These are phyloP conservation scores for Solanum neorickii DNA, from an alignment of 257 asterid species.

Conservation along the genomic window DNA sequence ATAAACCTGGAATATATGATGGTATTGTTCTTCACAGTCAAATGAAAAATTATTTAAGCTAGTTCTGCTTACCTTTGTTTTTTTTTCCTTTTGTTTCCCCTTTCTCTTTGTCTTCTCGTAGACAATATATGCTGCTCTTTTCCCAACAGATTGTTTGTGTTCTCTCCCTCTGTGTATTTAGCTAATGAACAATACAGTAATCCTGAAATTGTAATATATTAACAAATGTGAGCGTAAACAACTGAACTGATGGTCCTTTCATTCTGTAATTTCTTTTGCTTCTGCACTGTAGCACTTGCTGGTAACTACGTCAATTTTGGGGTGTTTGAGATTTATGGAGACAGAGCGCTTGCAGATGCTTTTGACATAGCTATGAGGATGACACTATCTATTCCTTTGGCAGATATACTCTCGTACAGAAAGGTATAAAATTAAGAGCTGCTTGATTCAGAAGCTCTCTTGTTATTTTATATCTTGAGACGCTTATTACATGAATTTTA, in stretches of 20 bases:
- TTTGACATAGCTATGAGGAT: conserved; percentile 82
- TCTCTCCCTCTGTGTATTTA: background rate
- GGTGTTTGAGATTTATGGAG: conserved; percentile 95
- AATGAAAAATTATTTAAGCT: background rate
- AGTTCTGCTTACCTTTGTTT: background rate
- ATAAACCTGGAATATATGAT: background rate
- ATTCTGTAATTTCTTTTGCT: conserved; percentile 2
- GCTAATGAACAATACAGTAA: background rate
- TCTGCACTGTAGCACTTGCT: conserved; percentile 56
- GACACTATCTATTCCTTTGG: conserved; percentile 74
- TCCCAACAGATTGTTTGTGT: background rate
- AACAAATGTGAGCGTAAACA: background rate
- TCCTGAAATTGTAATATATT: background rate
- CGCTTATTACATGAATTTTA: background rate
- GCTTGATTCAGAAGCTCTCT: background rate
- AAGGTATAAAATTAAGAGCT: conserved; percentile 37
- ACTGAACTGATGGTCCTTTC: background rate
- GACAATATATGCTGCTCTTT: background rate
- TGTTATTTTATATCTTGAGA: background rate
- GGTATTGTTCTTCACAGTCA: background rate
- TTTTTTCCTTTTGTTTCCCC: background rate
- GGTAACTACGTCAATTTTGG: conserved; percentile 98
- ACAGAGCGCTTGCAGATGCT: conserved; percentile 97
- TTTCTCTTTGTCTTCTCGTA: background rate
- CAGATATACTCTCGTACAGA: conserved; percentile 88